Evolutionary conservation across 2,329 filamentous ascomycete species (phyloP), one percentile per base, ranked within the genome.

Genomic region (Chaetomium sp.): DNA sequence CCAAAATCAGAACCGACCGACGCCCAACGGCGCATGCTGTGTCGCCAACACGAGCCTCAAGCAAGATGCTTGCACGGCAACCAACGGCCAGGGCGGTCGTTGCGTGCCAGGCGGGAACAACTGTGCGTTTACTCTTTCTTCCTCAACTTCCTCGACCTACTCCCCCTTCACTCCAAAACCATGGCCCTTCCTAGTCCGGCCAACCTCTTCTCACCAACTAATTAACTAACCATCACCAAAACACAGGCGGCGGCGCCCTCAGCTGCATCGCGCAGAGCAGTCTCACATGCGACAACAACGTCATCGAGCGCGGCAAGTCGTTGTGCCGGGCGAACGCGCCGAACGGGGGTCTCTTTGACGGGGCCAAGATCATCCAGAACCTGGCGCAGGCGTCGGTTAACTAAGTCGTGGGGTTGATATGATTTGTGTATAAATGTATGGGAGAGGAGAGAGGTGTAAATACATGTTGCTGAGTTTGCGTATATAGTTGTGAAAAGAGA

Each of bases 61-160:
- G 68, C 67, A 72, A 60, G 70, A 72, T 58, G 58, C 68, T 50
- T 72, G 70, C 67, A 63, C 47, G 3, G 50, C 54, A 27, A 62
- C 66, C 53, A 68, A 69, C 58, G 69, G 70, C 54, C 58, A 66
- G 58, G 42, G 56, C 7, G 70, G 70, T 19, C 66, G 66, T 38
- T 71, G 70, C 57, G 68, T 72, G 2, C 69, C 70, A 35, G 67
- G 63, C n/a, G 65, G 64, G 14, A 68, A 70, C 61, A 64, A 66
- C 57, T 72, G 70, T 71, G 56, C 60, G 69, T 61, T 5, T 8
- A 4, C 10, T 11, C n/a, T 43, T 14, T 32, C 11, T 35, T 38
- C 35, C 12, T 40, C 4, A 5, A 5, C 32, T 19, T 45, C 1
- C 3, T 27, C 19, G 7, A 32, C 42, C 42, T 4, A 8, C 14